Percentiles rank a stretch among this genome's conserved stretches.
These are phyloP conservation scores for Phytophthora citricola DNA, from an alignment of 352 stramenopile species.

Conservation along the genomic window DNA sequence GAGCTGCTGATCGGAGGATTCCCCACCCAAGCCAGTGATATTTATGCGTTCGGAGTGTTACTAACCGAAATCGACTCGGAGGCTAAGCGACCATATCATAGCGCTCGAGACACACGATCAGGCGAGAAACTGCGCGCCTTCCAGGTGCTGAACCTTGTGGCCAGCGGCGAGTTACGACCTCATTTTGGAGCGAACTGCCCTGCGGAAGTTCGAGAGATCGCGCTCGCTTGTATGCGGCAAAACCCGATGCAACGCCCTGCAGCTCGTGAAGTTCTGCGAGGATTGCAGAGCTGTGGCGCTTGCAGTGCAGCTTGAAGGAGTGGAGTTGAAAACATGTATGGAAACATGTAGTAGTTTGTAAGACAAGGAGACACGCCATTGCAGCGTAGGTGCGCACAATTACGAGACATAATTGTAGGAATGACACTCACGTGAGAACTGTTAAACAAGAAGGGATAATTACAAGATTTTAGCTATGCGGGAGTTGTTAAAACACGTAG, in stretches of 20 bases:
- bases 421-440: constrained; percentile 2
- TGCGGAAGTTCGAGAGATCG: constrained; percentile 32
- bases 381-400: constrained; percentile 18
- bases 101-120: constrained; percentile 12
- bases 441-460: constrained; percentile 26
- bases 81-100: constrained; percentile 34
- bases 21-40: constrained; percentile 61
- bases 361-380: constrained; percentile 13
- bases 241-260: constrained; percentile 38
- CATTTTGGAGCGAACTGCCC: constrained; percentile 41
- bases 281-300: constrained; percentile 16
- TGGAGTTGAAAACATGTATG: neutral
- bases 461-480: constrained; percentile 32
- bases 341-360: constrained; percentile 19
- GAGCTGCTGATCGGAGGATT: constrained; percentile 59
- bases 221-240: constrained; percentile 40
- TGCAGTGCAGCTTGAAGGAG: constrained; percentile 17
- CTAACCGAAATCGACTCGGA: constrained; percentile 53
- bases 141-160: constrained; percentile 43
- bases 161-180: constrained; percentile 38
- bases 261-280: constrained; percentile 20
- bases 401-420: constrained; percentile 21
- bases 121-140: constrained; percentile 35
- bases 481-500: constrained; percentile 28
- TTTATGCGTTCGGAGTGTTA: constrained; percentile 73